phyloP scores from a whole-genome alignment of 1,139 yeast species.

The Insectozyma bohioensis region DNA sequence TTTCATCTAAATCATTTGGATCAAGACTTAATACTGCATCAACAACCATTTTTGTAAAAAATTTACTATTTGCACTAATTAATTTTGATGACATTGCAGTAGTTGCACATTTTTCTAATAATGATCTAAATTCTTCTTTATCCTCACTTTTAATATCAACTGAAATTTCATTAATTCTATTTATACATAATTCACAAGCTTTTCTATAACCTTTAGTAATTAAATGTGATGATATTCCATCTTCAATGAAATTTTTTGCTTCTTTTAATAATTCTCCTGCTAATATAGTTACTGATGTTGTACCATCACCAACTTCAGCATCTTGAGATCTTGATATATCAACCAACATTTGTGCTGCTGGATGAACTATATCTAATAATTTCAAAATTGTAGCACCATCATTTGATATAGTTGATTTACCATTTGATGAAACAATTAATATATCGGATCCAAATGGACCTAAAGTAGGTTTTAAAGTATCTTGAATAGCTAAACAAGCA shows the following conservation, averaged over 20 bases:
- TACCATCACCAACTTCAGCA: constrained; percentile 99
- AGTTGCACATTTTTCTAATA: constrained; percentile 88
- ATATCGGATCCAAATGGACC: constrained; percentile 98
- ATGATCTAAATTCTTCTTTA: constrained; percentile 58
- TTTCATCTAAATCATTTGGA: constrained; percentile 81
- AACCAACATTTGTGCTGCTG: constrained; percentile 94
- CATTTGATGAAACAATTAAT: constrained; percentile 76
- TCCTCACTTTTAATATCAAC: constrained; percentile 55
- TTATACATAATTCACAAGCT: constrained; percentile 78
- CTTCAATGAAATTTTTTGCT: constrained; percentile 87
- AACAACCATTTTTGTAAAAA: constrained; percentile 95
- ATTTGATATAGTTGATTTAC: constrained; percentile 91
- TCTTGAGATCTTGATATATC: constrained; percentile 97
- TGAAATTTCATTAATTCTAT: constrained; percentile 70
- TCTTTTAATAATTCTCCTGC: constrained; percentile 96
- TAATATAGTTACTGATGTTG: constrained; percentile 89
- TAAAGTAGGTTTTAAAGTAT: constrained; percentile 87
- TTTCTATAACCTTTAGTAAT: constrained; percentile 85
- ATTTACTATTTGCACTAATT: constrained; percentile 80
- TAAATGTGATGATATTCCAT: constrained; percentile 89
- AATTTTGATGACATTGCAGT: constrained; percentile 98
- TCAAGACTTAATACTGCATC: constrained; percentile 91
- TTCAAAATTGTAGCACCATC: constrained; percentile 97
- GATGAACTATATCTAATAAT: constrained; percentile 92
- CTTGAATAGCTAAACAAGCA: constrained; percentile 97